These are phyloP conservation scores for Epichloe gansuensis DNA, from an alignment of 2,329 filamentous ascomycete genomes.

Conservation along the genomic window DNA sequence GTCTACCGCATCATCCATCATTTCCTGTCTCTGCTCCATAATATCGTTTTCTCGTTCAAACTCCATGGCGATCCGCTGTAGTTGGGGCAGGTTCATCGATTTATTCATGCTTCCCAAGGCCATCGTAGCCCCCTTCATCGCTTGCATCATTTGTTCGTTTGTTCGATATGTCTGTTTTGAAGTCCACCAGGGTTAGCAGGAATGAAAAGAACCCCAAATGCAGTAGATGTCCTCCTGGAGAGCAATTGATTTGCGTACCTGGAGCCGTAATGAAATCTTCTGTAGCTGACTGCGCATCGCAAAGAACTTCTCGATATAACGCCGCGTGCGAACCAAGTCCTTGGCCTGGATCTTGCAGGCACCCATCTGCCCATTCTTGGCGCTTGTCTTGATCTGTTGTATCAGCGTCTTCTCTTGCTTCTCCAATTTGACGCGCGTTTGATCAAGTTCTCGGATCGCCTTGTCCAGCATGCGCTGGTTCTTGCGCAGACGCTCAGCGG, in stretches of 20 bases:
- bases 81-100: constrained; percentile 89
- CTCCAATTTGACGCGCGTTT: constrained; percentile 89
- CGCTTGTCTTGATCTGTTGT: constrained; percentile 93
- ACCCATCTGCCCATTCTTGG: constrained; percentile 97
- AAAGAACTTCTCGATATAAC: constrained; percentile 97
- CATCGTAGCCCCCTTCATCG: constrained; percentile 94
- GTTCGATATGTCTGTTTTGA: constrained; percentile 71
- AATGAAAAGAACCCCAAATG: not conserved
- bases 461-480: constrained; percentile 96
- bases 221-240: not conserved
- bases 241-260: constrained; percentile 40
- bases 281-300: constrained; percentile 95
- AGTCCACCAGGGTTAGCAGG: constrained; percentile 6
- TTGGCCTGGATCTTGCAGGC: constrained; percentile 97
- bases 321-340: constrained; percentile 82
- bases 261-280: constrained; percentile 86
- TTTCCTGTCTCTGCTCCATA: constrained; percentile 97
- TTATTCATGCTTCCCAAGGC: constrained; percentile 94
- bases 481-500: constrained; percentile 78
- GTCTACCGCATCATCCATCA: constrained; percentile 99
- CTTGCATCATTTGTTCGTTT: constrained; percentile 99
- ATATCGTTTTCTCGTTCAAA: constrained; percentile 98
- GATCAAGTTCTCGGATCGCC: constrained; percentile 90
- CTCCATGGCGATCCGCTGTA: constrained; percentile 97
- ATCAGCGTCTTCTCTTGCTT: constrained; percentile 98